phyloP scores from a whole-genome alignment of 148 eudicot species.

The Rhododendron williamsianum region DNA sequence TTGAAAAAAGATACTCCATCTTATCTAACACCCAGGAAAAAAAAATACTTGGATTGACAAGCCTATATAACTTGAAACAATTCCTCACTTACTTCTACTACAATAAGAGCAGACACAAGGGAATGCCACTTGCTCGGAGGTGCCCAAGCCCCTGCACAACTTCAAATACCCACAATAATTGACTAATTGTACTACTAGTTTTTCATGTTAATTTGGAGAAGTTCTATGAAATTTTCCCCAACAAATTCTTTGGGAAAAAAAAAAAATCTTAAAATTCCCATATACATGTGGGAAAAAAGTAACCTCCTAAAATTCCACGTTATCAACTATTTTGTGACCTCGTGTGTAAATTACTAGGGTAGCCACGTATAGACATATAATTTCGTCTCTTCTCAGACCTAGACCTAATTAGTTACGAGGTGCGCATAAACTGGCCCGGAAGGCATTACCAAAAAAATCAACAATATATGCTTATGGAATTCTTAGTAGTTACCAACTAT shows the following conservation, averaged over 20 bases:
- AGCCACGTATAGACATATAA: no score
- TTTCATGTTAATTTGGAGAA: neutral
- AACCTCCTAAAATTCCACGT: neutral
- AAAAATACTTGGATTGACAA: neutral
- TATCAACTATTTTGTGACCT: no score
- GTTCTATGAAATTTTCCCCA: neutral
- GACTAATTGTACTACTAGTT: no score
- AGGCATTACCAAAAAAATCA: no score
- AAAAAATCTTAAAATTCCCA: neutral
- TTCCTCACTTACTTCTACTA: neutral
- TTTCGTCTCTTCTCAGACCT: neutral
- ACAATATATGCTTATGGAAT: no score
- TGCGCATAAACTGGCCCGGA: no score
- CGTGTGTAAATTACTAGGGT: no score
- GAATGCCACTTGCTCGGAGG: neutral
- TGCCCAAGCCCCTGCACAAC: neutral
- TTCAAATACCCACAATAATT: neutral
- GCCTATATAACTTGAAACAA: neutral
- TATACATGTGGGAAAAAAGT: no score
- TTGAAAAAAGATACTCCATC: neutral
- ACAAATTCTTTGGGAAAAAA: neutral
- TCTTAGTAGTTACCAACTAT: no score
- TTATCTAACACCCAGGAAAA: neutral
- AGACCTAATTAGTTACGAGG: neutral
- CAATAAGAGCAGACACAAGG: no score